These are phyloP conservation scores for Diplotaxis tenuifolia DNA, from an alignment of 345 rosid genomes.

Conservation along the genomic window DNA sequence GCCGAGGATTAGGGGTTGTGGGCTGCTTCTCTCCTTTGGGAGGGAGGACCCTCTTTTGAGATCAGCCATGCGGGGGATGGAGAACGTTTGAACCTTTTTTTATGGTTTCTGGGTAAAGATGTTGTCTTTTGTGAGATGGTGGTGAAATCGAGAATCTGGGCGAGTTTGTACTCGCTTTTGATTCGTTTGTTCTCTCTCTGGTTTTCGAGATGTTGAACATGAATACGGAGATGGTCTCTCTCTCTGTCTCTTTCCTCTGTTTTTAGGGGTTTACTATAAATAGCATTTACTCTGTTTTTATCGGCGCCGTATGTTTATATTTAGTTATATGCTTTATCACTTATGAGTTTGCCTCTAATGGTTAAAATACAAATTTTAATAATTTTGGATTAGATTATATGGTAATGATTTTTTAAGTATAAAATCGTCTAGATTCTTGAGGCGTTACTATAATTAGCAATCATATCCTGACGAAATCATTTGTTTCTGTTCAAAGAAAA, in stretches of 20 bases:
- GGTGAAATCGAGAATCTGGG: constrained; percentile 37
- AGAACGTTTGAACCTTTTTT: neutral
- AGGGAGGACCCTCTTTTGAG: too few relatives aligned
- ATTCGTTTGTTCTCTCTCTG: constrained; percentile 21
- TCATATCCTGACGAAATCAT: constrained; percentile 19
- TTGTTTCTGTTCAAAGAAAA: neutral
- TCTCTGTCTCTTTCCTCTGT: constrained; percentile 16
- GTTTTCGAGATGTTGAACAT: neutral
- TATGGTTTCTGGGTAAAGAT: neutral
- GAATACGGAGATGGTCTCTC: neutral
- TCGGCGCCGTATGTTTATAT: constrained; percentile 29
- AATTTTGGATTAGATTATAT: neutral
- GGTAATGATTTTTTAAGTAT: neutral
- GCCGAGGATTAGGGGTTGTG: constrained; percentile 58
- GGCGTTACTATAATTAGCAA: constrained; percentile 14
- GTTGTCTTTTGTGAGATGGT: neutral
- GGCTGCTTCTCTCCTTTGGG: constrained; percentile 31
- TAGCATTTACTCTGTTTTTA: constrained; percentile 25
- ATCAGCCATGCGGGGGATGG: constrained; percentile 36
- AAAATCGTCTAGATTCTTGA: neutral
- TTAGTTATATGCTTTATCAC: constrained; percentile 27
- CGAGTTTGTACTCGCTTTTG: constrained; percentile 32
- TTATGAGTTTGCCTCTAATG: neutral
- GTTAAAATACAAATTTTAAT: neutral
- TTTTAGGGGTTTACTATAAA: constrained; percentile 26